Base-by-base conservation (phyloP, 805 yeast genomes). In the Kluyveromyces starmeri region DNA sequence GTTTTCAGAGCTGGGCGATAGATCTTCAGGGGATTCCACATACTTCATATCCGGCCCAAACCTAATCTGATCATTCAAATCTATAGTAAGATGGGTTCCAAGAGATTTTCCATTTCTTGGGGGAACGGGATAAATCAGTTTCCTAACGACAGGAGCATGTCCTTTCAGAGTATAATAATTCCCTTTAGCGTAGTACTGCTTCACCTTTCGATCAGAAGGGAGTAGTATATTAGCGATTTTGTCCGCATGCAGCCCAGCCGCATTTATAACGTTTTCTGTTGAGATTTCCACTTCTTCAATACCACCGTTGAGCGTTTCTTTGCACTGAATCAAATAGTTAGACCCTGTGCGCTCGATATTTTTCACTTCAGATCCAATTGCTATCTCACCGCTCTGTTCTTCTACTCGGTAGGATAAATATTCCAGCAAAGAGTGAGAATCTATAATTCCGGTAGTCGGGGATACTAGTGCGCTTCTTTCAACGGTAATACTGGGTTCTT, bases 21-120 rank as follows among this genome's bases (percentile, higher is more conserved):
- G 71, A 48, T 75, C 74, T 5, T 42, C 41, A 9, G 65, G 62
- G 44, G 60, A 30, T 4, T 68, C 70, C 2, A 82, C 73, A 83
- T 94, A 85, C 54, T 85, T 92, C 26, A 84, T 57, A 52, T 88
- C 95, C 0, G 96, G 96, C 0, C 96, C 96, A 53, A 86, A 86
- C 43, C 73, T 70, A 18, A 86, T 59, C 44, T 77, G 78, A 0
- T 94, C 92, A 3, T 82, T 86, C 36, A 86, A 58, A 48, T 83
- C 94, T 20, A 88, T 61, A 0, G 96, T 86, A 41, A 88, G 59
- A 61, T 86, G 96, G 0, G 92, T 83, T 0, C 96, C 96, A 37
- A 88, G 62, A 0, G 94, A 82, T n/a, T 81, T 68, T 0, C 76
- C 71, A 34, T 73, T 70, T 5, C 69, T 69, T n/a, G 78, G 75